Evolutionary conservation across 345 rosid species (phyloP).

Genomic region (Moricandia moricandioides): DNA sequence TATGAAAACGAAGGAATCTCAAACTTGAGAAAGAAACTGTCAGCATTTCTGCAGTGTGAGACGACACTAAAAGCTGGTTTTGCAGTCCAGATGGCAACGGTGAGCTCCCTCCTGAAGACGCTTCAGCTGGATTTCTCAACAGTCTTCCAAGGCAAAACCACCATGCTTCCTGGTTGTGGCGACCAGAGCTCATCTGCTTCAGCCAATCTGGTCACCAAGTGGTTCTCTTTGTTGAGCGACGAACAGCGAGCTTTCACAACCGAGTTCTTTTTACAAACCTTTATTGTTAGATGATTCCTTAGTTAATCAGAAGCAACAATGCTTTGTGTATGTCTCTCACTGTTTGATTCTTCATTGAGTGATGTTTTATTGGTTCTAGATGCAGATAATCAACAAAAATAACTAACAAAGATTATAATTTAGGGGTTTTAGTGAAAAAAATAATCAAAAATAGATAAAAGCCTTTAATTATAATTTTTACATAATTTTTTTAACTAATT

Average conservation of each 20-base stretch:
- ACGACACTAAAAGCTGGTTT: conserved; percentile 40
- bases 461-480: no score
- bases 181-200: conserved; percentile 31
- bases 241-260: conserved; percentile 31
- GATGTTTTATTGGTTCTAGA: not conserved
- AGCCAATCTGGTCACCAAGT: conserved; percentile 45
- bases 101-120: conserved; percentile 53
- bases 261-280: conserved; percentile 23
- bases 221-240: conserved; percentile 57
- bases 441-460: no score
- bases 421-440: no score
- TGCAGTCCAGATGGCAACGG: conserved; percentile 57
- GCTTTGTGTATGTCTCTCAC: conserved; percentile 10
- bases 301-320: not conserved
- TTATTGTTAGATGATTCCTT: conserved; percentile 8
- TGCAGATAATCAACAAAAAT: not conserved
- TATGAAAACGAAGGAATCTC: conserved; percentile 54
- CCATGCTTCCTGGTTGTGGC: conserved; percentile 13
- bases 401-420: no score
- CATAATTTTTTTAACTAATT: no score
- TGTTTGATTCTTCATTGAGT: conserved; percentile 11
- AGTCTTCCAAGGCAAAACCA: conserved; percentile 26
- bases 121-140: conserved; percentile 36
- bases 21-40: conserved; percentile 47
- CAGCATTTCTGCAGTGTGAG: conserved; percentile 46